Evolutionary conservation across 2,329 filamentous ascomycete species (phyloP), one percentile per base, ranked within the genome.

Genomic region (Eutypella sp.): DNA sequence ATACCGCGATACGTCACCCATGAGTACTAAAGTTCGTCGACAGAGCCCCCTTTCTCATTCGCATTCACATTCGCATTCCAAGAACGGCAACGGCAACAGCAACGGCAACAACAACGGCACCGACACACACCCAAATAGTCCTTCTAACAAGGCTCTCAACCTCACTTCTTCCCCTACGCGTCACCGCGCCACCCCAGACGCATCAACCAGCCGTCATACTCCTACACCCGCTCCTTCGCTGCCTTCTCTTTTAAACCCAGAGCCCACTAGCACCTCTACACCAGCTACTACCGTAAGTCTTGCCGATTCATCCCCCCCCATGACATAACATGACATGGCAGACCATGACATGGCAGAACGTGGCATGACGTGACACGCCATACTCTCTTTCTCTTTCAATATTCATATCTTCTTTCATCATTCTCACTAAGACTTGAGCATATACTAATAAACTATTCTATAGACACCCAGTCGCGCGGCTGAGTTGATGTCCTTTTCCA

Each of bases 401-500:
- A n/a, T 48, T 13, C 19, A 31, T 23, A 42, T 20, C 2, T 40
- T 42, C 20, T 34, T 34, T 39, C 49, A 29, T 49, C 40, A 29
- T 19, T 41, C 11, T 22, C 27, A 20, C 15, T 36, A 16, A 19
- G 9, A 11, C 13, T 37, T 20, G 15, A 16, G 22, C 37, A 27
- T 11, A 37, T 47, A 39, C 54, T 55, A 39, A 57, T 25, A 27
- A 23, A n/a, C 2, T 38, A 39, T 15, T 54, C 29, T 64, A n/a
- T n/a, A 90, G 79, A 86, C 85, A 41, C 80, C 86, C 2, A 82
- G 81, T 55, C 83, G 90, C 64, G 76, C 84, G 34, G 84, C 85
- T 47, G 87, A 95, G 63, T 87, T 91, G 44, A 96, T 96, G 91
- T 93, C 91, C 5, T 93, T 97, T 61, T 93, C 89, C 54, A 96